Evolutionary conservation across 495 filamentous ascomycete genomes (phyloP), one percentile per base, ranked within the genome.

Genomic region (Neurospora sublineolata): DNA sequence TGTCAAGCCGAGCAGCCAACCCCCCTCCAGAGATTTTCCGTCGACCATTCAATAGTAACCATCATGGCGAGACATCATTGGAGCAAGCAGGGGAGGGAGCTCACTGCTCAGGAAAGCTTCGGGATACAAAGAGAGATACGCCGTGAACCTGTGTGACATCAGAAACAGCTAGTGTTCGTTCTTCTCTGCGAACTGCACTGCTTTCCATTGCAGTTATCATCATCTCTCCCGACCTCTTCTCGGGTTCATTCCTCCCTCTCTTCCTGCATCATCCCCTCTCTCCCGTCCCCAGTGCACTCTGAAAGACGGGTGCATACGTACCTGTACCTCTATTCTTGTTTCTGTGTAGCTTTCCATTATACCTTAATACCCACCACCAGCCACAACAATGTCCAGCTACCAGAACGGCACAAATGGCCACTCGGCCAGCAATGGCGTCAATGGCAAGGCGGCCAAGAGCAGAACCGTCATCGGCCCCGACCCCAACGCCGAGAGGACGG

Each of bases 381-480:
- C 18, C 44, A 41, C 72, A 12, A 41, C 72, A 12, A 76, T 76
- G 75, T 68, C 73, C 7, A 69, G 41, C 39, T 72, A 74, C 40
- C 52, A 33, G 12, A 73, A 73, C 20, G 71, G 71, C 23, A 40
- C 44, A 27, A 72, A 72, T 12, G 40, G 68, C 37, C 33, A 30
- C 2, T 71, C 33, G 30, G 27, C 60, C 44, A 69, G 60, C 64
- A 52, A 60, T 1, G 39, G 37, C 27, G 41, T 68, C 36, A 73
- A 70, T 58, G 69, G 68, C 46, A 72, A 72, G 36, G 37, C 44
- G 37, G 37, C 37, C 10, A 74, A 69, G 6, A 70, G 58, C 46
- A 36, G 67, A 0, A 23, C 27, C 37, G 74, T 74, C 16, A 37
- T 18, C 8, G 71, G 74, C 14, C 52, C 52, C 0, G 52, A 60